Evolutionary conservation across 345 rosid genomes (phyloP).

Genomic region (Luvunga scandens): DNA sequence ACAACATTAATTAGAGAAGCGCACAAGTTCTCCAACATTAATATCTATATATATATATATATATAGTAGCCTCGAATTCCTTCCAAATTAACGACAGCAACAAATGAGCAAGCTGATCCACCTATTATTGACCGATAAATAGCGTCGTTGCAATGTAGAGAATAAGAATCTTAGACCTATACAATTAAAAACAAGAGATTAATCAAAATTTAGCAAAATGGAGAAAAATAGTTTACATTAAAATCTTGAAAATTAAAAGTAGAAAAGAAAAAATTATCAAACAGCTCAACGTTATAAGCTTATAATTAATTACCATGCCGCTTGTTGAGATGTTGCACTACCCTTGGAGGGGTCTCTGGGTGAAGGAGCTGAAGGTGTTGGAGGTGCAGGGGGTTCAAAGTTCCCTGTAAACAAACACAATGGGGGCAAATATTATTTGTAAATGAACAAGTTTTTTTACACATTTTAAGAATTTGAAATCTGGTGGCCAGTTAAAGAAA

Average conservation of each 20-base stretch:
- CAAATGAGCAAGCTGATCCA: no score
- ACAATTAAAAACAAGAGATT: neutral
- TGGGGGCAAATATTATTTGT: no score
- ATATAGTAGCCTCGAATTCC: neutral
- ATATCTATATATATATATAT: no score
- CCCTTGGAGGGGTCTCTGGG: neutral
- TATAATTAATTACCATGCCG: constrained; percentile 23
- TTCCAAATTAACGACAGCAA: neutral
- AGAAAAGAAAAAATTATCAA: neutral
- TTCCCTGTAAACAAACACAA: constrained; percentile 26
- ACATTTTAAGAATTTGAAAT: no score
- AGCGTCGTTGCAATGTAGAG: constrained; percentile 13
- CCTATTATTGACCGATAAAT: neutral
- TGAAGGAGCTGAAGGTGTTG: neutral
- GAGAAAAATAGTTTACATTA: neutral
- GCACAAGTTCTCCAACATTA: neutral
- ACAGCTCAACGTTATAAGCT: neutral
- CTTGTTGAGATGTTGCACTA: constrained; percentile 8
- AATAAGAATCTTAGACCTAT: neutral
- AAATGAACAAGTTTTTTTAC: no score
- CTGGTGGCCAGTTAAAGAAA: no score
- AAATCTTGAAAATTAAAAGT: neutral
- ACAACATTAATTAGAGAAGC: neutral
- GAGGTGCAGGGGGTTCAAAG: constrained; percentile 5
- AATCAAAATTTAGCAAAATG: neutral